Evolutionary conservation across 495 filamentous ascomycete species (phyloP).

Genomic region (Lasiosphaeria ovina): DNA sequence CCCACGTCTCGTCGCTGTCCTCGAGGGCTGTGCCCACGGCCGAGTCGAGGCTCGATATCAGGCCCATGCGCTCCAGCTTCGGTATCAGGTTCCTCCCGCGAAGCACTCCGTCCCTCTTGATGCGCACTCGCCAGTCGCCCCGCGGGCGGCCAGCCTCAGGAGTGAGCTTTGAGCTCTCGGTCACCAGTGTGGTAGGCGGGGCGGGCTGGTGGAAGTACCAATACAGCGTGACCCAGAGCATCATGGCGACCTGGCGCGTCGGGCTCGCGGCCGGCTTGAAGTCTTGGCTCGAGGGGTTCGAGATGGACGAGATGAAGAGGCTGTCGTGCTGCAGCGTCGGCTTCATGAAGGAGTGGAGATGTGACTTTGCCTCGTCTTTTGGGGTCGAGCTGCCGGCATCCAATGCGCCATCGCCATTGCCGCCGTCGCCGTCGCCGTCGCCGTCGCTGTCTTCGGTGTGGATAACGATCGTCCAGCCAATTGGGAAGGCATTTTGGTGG

Average conservation of each 20-base stretch:
- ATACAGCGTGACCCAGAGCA: conserved; percentile 90
- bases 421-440: conserved; percentile 18
- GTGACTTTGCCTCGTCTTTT: conserved; percentile 27
- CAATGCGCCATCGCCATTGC: neutral
- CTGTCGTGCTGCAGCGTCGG: conserved; percentile 77
- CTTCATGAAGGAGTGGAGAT: conserved; percentile 61
- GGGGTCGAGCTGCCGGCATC: neutral
- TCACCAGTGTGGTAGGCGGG: conserved; percentile 55
- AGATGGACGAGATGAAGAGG: conserved; percentile 88
- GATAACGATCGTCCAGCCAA: conserved; percentile 85
- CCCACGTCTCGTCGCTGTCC: conserved; percentile 66
- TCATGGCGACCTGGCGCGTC: conserved; percentile 86
- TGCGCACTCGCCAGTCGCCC: conserved; percentile 83
- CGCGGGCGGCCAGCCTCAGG: conserved; percentile 68
- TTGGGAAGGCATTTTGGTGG: conserved; percentile 68
- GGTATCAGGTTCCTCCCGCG: conserved; percentile 77
- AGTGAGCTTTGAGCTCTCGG: conserved; percentile 60
- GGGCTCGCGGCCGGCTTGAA: conserved; percentile 77
- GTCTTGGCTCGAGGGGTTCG: conserved; percentile 72
- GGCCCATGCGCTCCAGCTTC: conserved; percentile 89
- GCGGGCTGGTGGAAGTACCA: conserved; percentile 93
- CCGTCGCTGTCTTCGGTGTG: conserved; percentile 53
- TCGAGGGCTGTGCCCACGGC: conserved; percentile 65
- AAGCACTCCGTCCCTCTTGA: conserved; percentile 83
- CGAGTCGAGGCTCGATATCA: conserved; percentile 74